Evolutionary conservation across 2,329 filamentous ascomycete genomes (phyloP).

Genomic region (Neofusicoccum sp.): DNA sequence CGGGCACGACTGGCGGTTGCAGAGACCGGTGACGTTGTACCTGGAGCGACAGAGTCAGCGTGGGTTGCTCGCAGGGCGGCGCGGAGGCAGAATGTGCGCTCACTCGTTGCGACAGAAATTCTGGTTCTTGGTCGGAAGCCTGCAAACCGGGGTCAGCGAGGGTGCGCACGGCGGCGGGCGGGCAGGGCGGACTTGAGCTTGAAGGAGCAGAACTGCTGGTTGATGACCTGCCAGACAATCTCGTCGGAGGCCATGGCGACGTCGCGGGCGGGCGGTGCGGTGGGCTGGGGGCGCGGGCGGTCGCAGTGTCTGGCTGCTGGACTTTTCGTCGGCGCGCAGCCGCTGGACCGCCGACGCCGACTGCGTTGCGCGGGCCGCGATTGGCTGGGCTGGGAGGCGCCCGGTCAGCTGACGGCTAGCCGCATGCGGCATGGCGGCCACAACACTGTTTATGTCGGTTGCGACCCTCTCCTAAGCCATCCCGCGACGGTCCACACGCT

Average conservation of each 20-base stretch:
- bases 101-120: conserved; percentile 89
- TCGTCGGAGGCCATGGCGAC: conserved; percentile 65
- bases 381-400: not conserved
- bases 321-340: conserved; percentile 9
- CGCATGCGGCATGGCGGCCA: not conserved
- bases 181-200: conserved; percentile 66
- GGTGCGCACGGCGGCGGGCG: conserved; percentile 23
- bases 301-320: not conserved
- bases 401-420: not conserved
- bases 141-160: not conserved
- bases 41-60: conserved; percentile 34
- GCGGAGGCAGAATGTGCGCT: conserved; percentile 32
- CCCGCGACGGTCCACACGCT: conserved; percentile 16
- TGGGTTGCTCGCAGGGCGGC: not conserved
- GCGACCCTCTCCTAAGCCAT: conserved; percentile 8
- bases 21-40: conserved; percentile 80
- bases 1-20: conserved; percentile 84
- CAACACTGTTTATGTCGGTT: conserved; percentile 12
- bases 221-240: conserved; percentile 96
- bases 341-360: not conserved
- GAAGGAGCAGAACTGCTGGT: conserved; percentile 92
- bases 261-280: not conserved
- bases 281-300: not conserved
- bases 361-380: not conserved
- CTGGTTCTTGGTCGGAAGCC: conserved; percentile 67